Base-by-base conservation (phyloP, 2,329 filamentous ascomycete genomes). In the Fusarium domesticum region DNA sequence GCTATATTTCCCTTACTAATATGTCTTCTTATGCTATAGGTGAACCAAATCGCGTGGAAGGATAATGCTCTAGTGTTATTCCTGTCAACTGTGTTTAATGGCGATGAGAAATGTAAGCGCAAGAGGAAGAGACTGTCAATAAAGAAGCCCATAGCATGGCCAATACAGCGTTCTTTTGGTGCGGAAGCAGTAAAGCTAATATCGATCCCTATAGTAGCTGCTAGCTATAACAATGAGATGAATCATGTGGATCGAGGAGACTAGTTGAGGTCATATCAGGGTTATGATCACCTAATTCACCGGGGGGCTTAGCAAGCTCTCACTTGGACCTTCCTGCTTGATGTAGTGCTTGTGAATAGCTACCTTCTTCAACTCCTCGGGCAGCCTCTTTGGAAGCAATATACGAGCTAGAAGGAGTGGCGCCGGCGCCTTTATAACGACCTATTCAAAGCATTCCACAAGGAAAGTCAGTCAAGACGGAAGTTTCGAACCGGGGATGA, bases 221-320 rank as follows among this genome's bases (percentile, higher is more conserved):
- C 35, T 28, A 17, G n/a, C 6, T 50, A 53, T 25, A 51, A 50
- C 18, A 19, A 48, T 20, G 16, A 47, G 16, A 50, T 53, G 39
- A 43, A 45, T 43, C 34, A 18, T 18, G 37, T 53, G 14, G 41
- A 53, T 47, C 32, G 31, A 18, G 48, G 37, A 35, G 39, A 51
- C 33, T 41, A 54, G 30, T 20, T 44, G 14, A 33, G 39, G 35
- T 34, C 38, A 15, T 34, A 31, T 32, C 14, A 17, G 5, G 33
- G 37, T 12, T 39, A 39, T 39, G 30, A 46, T 16, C 43, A 50
- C 38, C 25, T 15, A 12, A 23, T 50, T 34, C 16, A 20, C 34
- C 30, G 35, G 17, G 46, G 50, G 2, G 35, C 17, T 38, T 50
- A 43, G 50, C 40, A 45, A 20, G 47, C 45, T 19, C 30, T 53